Evolutionary conservation across 2,329 filamentous ascomycete genomes (phyloP).

Genomic region (Fusarium pseudograminearum): DNA sequence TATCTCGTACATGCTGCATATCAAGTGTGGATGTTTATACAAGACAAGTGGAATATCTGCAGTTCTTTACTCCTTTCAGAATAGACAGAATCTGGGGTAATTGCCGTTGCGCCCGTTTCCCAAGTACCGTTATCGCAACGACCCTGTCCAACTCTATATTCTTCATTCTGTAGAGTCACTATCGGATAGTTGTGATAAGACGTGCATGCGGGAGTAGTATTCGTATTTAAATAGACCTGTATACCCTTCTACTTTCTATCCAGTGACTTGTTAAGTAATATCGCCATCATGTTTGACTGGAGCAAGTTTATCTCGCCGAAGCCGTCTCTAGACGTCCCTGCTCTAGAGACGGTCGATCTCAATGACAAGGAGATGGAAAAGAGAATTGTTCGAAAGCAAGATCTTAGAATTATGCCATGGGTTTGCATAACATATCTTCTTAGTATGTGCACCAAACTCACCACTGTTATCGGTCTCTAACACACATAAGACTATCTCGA

Average conservation of each 20-base stretch:
- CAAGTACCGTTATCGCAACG: conserved; percentile 34
- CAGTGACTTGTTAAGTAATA: neutral
- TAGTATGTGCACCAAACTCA: conserved; percentile 29
- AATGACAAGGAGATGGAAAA: conserved; percentile 52
- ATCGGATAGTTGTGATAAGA: conserved; percentile 6
- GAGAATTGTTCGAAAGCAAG: conserved; percentile 51
- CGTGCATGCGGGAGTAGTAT: neutral
- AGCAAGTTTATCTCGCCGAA: conserved; percentile 36
- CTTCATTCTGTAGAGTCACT: conserved; percentile 14
- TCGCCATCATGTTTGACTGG: conserved; percentile 39
- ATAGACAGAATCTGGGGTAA: conserved; percentile 35
- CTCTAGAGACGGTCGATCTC: conserved; percentile 52
- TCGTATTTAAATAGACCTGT: conserved; percentile 20
- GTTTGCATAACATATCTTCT: conserved; percentile 51
- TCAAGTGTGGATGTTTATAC: neutral
- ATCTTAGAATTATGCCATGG: conserved; percentile 51
- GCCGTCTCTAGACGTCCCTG: conserved; percentile 52
- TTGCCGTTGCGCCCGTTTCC: conserved; percentile 7
- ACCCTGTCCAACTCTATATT: conserved; percentile 2
- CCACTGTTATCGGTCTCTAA: neutral
- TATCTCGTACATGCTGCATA: conserved; percentile 9
- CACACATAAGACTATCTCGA: conserved; percentile 44
- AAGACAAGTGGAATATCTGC: neutral
- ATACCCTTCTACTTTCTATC: neutral
- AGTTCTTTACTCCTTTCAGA: conserved; percentile 15